Evolutionary conservation across 2,329 filamentous ascomycete species (phyloP).

Genomic region (Westerdykella aurantiaca): DNA sequence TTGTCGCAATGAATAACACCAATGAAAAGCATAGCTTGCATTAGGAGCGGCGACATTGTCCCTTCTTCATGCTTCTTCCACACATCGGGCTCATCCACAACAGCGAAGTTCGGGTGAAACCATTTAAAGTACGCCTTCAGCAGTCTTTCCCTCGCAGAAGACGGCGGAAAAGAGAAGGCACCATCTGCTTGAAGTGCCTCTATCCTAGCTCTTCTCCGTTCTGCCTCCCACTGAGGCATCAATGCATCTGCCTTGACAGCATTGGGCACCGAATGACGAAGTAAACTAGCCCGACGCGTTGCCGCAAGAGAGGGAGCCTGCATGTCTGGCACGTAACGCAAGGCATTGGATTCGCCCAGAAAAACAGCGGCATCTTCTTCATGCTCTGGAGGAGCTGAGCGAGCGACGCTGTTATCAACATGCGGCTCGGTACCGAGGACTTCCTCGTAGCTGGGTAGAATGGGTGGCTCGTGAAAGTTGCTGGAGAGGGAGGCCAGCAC

Average conservation of each 20-base stretch:
- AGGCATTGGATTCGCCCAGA: conserved; percentile 45
- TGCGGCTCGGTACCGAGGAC: not conserved
- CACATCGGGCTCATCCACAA: conserved; percentile 46
- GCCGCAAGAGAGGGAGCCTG: conserved; percentile 31
- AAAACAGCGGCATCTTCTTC: conserved; percentile 32
- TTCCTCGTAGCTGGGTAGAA: not conserved
- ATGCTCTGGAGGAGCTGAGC: conserved; percentile 10
- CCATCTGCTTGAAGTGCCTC: conserved; percentile 37
- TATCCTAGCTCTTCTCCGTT: conserved; percentile 31
- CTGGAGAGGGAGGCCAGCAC: conserved; percentile 25
- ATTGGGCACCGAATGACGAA: conserved; percentile 32
- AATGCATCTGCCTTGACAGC: conserved; percentile 31
- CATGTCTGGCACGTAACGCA: conserved; percentile 44
- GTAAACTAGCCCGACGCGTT: conserved; percentile 9
- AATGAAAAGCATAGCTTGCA: conserved; percentile 52
- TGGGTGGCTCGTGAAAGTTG: conserved; percentile 17
- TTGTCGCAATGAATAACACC: conserved; percentile 51
- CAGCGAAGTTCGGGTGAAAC: conserved; percentile 54
- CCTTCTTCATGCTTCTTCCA: conserved; percentile 37
- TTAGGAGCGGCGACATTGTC: conserved; percentile 45
- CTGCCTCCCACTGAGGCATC: conserved; percentile 34
- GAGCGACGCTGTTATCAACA: not conserved
- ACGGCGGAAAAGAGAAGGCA: conserved; percentile 44
- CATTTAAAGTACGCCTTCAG: conserved; percentile 51
- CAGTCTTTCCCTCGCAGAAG: conserved; percentile 39